A percentile compares a stretch with the other conserved stretches of the same genome.
phyloP scores from a whole-genome alignment of 148 eudicot genomes.

The Salicornia ramosissima region DNA sequence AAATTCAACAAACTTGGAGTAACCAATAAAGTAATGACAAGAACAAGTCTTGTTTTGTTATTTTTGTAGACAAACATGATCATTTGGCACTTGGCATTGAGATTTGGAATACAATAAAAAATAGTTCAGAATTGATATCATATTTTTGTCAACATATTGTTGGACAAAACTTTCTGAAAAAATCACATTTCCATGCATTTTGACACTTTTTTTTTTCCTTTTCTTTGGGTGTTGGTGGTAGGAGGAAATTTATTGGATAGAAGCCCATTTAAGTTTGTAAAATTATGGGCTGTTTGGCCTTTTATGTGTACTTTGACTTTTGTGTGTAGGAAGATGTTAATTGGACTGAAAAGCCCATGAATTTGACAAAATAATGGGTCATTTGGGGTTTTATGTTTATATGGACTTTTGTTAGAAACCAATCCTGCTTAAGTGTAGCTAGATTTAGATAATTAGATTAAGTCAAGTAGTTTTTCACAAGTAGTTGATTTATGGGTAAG shows the following conservation, averaged over 20 bases:
- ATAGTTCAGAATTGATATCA: not conserved
- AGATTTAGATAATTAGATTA: too few species aligned
- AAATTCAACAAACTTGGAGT: not conserved
- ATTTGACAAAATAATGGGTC: too few species aligned
- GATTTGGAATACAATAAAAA: conserved; percentile 9
- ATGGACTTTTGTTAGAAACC: too few species aligned
- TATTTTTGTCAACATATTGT: conserved; percentile 26
- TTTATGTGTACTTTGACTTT: not conserved
- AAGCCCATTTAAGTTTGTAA: not conserved
- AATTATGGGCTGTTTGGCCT: not conserved
- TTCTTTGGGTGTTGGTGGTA: not conserved
- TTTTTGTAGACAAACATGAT: conserved; percentile 1
- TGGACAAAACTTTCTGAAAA: conserved; percentile 24
- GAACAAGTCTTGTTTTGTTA: conserved; percentile 27
- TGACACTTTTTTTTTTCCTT: not conserved
- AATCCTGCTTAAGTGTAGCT: too few species aligned
- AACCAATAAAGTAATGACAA: conserved; percentile 18
- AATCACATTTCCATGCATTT: conserved; percentile 27
- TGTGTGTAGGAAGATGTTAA: too few species aligned
- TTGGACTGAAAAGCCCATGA: too few species aligned
- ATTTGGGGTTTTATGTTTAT: too few species aligned
- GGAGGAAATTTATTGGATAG: not conserved
- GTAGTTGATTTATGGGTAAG: too few species aligned
- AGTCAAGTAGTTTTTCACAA: too few species aligned
- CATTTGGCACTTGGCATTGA: conserved; percentile 23